These are phyloP conservation scores for Glutinoglossum americanum DNA, from an alignment of 495 filamentous ascomycete species.

Conservation along the genomic window DNA sequence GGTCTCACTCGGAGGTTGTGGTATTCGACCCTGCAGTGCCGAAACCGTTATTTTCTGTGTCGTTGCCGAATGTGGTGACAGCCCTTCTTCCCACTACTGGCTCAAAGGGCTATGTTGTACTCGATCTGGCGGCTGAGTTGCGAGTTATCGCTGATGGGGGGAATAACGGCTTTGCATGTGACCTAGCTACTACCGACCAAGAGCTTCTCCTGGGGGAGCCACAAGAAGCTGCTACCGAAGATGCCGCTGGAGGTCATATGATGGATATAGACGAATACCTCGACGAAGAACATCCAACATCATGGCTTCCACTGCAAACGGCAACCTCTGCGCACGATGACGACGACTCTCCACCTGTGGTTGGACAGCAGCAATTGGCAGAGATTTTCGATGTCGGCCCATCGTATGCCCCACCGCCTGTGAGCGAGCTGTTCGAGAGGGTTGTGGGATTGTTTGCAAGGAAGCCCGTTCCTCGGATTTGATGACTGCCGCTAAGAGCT, in stretches of 20 bases:
- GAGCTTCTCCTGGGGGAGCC: neutral
- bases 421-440: constrained; percentile 55
- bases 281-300: neutral
- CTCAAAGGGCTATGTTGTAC: constrained; percentile 2
- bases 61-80: constrained; percentile 26
- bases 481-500: no score
- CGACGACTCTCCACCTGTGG: constrained; percentile 22
- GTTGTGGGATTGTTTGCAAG: constrained; percentile 38
- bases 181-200: neutral
- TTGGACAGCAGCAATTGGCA: constrained; percentile 42
- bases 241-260: constrained; percentile 1
- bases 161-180: neutral
- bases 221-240: neutral
- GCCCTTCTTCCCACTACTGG: constrained; percentile 26
- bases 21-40: constrained; percentile 30
- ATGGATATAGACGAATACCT: constrained; percentile 15
- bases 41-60: constrained; percentile 26
- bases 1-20: constrained; percentile 21
- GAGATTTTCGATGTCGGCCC: constrained; percentile 54
- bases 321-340: constrained; percentile 12
- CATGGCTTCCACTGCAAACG: neutral
- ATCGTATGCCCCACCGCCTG: constrained; percentile 53
- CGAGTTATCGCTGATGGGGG: neutral
- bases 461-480: constrained; percentile 14
- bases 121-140: constrained; percentile 4